Evolutionary conservation across 1,284 basidiomycete genomes (phyloP).

Genomic region (Gomphus bonarii): DNA sequence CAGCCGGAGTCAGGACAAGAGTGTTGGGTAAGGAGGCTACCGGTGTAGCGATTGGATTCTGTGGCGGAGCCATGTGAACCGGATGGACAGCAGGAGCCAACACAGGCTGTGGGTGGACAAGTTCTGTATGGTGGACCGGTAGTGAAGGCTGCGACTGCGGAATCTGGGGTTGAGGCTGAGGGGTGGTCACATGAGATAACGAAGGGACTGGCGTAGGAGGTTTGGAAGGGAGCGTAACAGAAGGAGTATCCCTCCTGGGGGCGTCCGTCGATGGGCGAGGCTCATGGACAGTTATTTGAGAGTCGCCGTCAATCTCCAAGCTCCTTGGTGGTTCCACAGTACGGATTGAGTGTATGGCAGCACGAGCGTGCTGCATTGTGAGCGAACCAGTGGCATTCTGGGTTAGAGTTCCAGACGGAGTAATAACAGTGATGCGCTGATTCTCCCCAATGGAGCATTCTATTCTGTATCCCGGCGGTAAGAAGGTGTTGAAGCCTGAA

Average conservation of each 20-base stretch:
- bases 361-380: constrained; percentile 23
- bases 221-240: constrained; percentile 16
- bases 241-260: constrained; percentile 1
- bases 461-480: constrained; percentile 94
- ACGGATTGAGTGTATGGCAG: not conserved
- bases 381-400: constrained; percentile 27
- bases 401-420: constrained; percentile 77
- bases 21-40: not conserved
- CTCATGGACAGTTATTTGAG: not conserved
- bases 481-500: constrained; percentile 98
- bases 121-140: constrained; percentile 21
- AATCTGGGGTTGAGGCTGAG: constrained; percentile 16
- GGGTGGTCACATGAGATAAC: constrained; percentile 23
- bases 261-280: not conserved
- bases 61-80: not conserved
- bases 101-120: constrained; percentile 15
- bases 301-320: not conserved
- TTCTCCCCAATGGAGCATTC: constrained; percentile 75
- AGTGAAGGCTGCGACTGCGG: constrained; percentile 19
- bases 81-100: constrained; percentile 13
- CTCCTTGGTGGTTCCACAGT: not conserved
- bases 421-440: constrained; percentile 90
- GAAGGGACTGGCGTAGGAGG: constrained; percentile 15
- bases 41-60: not conserved
- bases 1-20: not conserved